Evolutionary conservation across 768 basidiomycete genomes (phyloP), one percentile per base, ranked within the genome.

Genomic region (Phanerodontia chrysosporium): DNA sequence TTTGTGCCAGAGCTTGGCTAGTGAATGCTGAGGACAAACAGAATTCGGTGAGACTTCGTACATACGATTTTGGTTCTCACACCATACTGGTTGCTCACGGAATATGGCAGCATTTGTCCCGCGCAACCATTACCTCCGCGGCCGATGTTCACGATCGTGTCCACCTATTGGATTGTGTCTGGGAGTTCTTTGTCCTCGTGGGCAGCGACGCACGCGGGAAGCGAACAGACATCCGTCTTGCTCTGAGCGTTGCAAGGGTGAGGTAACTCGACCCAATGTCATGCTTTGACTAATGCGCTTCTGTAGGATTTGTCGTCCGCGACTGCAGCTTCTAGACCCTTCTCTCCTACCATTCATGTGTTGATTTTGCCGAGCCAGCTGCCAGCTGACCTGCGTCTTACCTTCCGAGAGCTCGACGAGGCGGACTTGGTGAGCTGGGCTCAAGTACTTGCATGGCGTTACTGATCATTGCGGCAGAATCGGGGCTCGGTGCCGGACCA

Each of bases 181-280:
- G 90, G 83, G 92, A 94, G 71, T 74, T 88, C 46, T 93, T 90
- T 64, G 80, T 93, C 18, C 58, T 93, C 28, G 84, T 94, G 14
- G 87, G 88, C 13, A 75, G 73, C 49, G 76, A 81, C 22, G 89
- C 87, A n/a, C 80, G 89, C 53, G 79, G 79, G 29, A 75, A 80
- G 32, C 79, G 85, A 55, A 68, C 70, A 49, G 80, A 84, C 49
- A 91, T 93, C 55, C 77, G 75, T 46, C 72, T 89, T 25, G 91
- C 84, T 2, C 67, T 92, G 8, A 69, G 77, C 49, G 67, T 81
- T 35, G 85, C 85, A 2, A 76, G 72, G 72, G 91, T 90, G 49
- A 49, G 75, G 57, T 18, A 27, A 21, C 18, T 28, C 58, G n/a
- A n/a, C 28, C 16, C 30, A 24, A 35, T 24, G 24, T 3, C 8